Conservation (phyloP, 2,329 filamentous ascomycete genomes). For the Alternaria sp. region DNA sequence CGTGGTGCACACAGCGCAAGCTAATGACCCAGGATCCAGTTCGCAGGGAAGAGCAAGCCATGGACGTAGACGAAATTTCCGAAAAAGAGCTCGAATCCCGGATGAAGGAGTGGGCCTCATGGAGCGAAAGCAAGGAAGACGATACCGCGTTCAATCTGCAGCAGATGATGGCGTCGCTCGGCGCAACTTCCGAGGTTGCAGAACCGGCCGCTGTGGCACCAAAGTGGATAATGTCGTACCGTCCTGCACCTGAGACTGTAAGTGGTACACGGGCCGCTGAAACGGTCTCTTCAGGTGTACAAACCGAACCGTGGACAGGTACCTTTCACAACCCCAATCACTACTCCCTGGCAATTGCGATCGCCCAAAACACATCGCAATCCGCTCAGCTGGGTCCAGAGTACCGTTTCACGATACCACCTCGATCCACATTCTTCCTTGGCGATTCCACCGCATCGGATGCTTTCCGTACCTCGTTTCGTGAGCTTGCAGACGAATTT, state of each 20-base stretch:
- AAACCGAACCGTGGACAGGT: constrained; percentile 38
- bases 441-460: constrained; percentile 55
- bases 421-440: constrained; percentile 59
- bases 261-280: constrained; percentile 17
- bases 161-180: constrained; percentile 48
- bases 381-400: constrained; percentile 16
- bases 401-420: constrained; percentile 58
- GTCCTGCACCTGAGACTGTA: constrained; percentile 28
- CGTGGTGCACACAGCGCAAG: constrained; percentile 41
- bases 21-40: constrained; percentile 32
- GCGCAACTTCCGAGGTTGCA: constrained; percentile 33
- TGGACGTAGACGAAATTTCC: constrained; percentile 30
- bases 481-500: constrained; percentile 47
- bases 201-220: constrained; percentile 31
- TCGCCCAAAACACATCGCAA: constrained; percentile 25
- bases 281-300: constrained; percentile 16
- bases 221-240: constrained; percentile 40
- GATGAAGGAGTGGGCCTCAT: constrained; percentile 42
- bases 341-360: constrained; percentile 36
- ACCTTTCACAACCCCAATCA: constrained; percentile 44
- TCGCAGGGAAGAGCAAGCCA: constrained; percentile 21
- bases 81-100: constrained; percentile 43
- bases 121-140: constrained; percentile 34
- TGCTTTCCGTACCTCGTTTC: constrained; percentile 51
- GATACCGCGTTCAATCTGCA: constrained; percentile 43